phyloP scores from a whole-genome alignment of 176 grass and related monocot species.

The Musa troglodytarum region DNA sequence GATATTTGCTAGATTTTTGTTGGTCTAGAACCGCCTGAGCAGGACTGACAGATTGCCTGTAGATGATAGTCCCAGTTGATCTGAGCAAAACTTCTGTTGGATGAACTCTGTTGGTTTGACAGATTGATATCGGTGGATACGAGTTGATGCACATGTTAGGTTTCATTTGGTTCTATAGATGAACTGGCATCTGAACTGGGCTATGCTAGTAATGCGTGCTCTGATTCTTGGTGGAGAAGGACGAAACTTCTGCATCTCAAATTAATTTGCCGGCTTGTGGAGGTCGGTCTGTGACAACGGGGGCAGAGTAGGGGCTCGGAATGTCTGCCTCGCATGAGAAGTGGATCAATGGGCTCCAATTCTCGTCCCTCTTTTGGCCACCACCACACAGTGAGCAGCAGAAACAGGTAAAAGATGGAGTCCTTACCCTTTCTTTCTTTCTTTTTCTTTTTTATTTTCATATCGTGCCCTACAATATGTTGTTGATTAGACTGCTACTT shows the following conservation, averaged over 20 bases:
- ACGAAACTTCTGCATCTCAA: conserved; percentile 29
- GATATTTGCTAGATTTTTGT: conserved; percentile 16
- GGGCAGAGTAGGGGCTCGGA: conserved; percentile 8
- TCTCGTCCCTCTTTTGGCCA: conserved; percentile 73
- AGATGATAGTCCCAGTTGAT: not conserved
- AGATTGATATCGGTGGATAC: not conserved
- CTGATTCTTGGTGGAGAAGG: conserved; percentile 18
- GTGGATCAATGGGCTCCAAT: conserved; percentile 80
- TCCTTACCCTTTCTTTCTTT: not conserved
- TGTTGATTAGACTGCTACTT: too few relatives aligned
- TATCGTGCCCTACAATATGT: not conserved
- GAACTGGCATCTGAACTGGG: not conserved
- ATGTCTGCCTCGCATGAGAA: conserved; percentile 81
- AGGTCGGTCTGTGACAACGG: conserved; percentile 17
- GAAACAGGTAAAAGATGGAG: conserved; percentile 47
- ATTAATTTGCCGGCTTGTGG: conserved; percentile 26
- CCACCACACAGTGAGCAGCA: conserved; percentile 76
- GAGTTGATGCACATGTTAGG: conserved; percentile 3
- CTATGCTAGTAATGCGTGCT: conserved; percentile 20
- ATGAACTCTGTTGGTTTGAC: not conserved
- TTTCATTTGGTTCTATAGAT: conserved; percentile 1
- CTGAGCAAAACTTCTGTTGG: not conserved
- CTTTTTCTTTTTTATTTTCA: too few relatives aligned
- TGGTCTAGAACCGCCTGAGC: conserved; percentile 18
- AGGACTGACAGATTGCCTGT: conserved; percentile 23